Percentiles rank a stretch among this genome's conserved stretches.
phyloP scores from a whole-genome alignment of 1,284 basidiomycete species.

The Leccinum fallax region DNA sequence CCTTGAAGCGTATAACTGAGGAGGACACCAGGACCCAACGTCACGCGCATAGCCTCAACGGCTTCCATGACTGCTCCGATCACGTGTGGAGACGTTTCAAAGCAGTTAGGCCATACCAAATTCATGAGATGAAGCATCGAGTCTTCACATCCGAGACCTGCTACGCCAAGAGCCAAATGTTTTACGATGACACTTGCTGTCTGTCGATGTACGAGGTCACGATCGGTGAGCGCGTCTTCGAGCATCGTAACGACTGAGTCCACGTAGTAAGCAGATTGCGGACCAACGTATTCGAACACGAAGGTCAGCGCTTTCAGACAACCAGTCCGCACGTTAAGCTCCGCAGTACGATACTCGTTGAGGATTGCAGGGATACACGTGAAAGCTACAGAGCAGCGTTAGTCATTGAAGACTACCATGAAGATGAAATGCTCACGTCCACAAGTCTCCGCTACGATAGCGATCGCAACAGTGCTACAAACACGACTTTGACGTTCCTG shows the following conservation, averaged over 20 bases:
- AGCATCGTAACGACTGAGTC: conserved; percentile 97
- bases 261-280: conserved; percentile 97
- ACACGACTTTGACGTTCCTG: conserved; percentile 99
- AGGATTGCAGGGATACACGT: conserved; percentile 99
- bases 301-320: conserved; percentile 98
- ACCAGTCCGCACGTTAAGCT: conserved; percentile 98
- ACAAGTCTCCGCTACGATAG: conserved; percentile 96
- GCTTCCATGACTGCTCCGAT: conserved; percentile 97
- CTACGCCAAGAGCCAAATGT: conserved; percentile 95
- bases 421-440: conserved; percentile 65
- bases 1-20: conserved; percentile 92
- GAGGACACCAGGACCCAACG: conserved; percentile 91
- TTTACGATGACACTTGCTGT: conserved; percentile 99
- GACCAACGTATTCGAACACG: conserved; percentile 99
- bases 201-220: conserved; percentile 97
- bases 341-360: conserved; percentile 97
- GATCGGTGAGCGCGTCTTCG: conserved; percentile 97
- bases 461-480: conserved; percentile 98
- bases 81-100: conserved; percentile 97
- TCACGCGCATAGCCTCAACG: conserved; percentile 95
- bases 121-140: conserved; percentile 98
- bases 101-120: conserved; percentile 98
- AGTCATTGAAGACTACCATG: conserved; percentile 15
- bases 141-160: conserved; percentile 97
- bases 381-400: conserved; percentile 63